Conservation (phyloP, 2,329 filamentous ascomycete species). For the Fusarium palustre region DNA sequence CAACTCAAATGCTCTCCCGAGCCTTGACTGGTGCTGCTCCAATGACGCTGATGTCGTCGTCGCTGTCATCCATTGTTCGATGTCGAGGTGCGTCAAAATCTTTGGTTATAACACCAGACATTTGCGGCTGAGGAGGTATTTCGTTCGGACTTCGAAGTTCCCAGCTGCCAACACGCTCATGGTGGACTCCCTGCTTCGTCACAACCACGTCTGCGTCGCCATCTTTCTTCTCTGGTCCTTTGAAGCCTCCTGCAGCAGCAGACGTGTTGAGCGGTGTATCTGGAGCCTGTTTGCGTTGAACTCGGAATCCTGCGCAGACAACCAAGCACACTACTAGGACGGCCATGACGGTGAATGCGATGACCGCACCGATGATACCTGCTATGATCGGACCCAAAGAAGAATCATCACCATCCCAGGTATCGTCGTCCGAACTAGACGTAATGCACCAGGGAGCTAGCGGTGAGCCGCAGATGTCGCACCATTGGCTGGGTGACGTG, state of each 20-base stretch:
- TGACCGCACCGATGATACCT: constrained; percentile 60
- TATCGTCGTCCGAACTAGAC: not conserved
- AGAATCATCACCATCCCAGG: not conserved
- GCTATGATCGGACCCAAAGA: constrained; percentile 55
- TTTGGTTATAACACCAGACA: constrained; percentile 43
- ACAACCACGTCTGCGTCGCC: constrained; percentile 59
- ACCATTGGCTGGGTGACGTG: constrained; percentile 57
- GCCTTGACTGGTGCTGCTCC: constrained; percentile 54
- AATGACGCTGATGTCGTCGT: constrained; percentile 53
- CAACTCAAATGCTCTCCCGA: constrained; percentile 53
- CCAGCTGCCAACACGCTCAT: constrained; percentile 64
- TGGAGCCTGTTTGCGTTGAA: constrained; percentile 39
- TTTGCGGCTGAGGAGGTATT: constrained; percentile 16
- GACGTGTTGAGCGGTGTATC: constrained; percentile 4
- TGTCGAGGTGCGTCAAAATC: constrained; percentile 36
- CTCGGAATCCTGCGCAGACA: constrained; percentile 51
- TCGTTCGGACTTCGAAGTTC: constrained; percentile 53
- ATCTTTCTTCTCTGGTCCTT: constrained; percentile 58
- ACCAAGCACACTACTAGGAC: constrained; percentile 50
- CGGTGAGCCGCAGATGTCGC: constrained; percentile 54
- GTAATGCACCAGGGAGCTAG: constrained; percentile 54
- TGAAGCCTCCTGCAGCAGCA: constrained; percentile 55
- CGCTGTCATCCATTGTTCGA: constrained; percentile 44
- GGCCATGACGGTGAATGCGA: constrained; percentile 54
- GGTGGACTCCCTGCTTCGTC: constrained; percentile 54